phyloP scores from a whole-genome alignment of 1,284 basidiomycete species.

The Leucoagaricus sp. region DNA sequence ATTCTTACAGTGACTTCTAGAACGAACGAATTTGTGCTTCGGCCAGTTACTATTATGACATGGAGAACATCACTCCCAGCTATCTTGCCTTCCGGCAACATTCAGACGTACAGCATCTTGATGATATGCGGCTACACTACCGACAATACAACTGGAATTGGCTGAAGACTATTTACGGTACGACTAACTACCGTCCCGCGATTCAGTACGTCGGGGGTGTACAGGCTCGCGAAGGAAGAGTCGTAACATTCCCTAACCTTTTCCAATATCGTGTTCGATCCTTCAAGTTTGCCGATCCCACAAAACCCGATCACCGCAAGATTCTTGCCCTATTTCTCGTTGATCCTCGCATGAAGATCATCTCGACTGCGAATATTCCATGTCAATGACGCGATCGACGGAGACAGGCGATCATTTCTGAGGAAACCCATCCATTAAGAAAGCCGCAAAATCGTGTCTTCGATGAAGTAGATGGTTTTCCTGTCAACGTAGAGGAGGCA shows the following conservation, averaged over 20 bases:
- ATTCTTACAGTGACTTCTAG: slow-evolving; percentile 16
- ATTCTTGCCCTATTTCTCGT: slow-evolving; percentile 52
- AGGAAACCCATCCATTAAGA: too few species aligned
- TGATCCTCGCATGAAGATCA: slow-evolving; percentile 43
- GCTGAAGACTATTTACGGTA: slow-evolving; percentile 31
- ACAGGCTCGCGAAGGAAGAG: slow-evolving; percentile 35
- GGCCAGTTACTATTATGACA: slow-evolving; percentile 36
- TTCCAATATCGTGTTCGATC: slow-evolving; percentile 45
- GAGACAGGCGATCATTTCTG: slow-evolving; percentile 18
- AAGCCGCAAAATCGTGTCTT: too few species aligned
- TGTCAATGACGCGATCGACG: slow-evolving; percentile 44
- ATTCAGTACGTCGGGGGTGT: slow-evolving; percentile 38
- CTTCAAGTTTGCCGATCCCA: slow-evolving; percentile 42
- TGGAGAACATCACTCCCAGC: slow-evolving; percentile 29
- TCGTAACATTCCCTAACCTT: slow-evolving; percentile 47
- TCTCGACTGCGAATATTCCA: slow-evolving; percentile 45
- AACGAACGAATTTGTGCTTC: slow-evolving; percentile 49
- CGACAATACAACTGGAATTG: slow-evolving; percentile 29
- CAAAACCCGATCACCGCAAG: slow-evolving; percentile 48
- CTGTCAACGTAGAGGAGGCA: too few species aligned
- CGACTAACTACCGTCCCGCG: slow-evolving; percentile 18
- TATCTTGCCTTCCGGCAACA: slow-evolving; percentile 29
- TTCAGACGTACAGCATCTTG: neutral
- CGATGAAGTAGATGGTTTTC: too few species aligned
- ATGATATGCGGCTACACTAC: slow-evolving; percentile 19